Evolutionary conservation across 2,329 filamentous ascomycete species (phyloP).

Genomic region (Fusarium musae): DNA sequence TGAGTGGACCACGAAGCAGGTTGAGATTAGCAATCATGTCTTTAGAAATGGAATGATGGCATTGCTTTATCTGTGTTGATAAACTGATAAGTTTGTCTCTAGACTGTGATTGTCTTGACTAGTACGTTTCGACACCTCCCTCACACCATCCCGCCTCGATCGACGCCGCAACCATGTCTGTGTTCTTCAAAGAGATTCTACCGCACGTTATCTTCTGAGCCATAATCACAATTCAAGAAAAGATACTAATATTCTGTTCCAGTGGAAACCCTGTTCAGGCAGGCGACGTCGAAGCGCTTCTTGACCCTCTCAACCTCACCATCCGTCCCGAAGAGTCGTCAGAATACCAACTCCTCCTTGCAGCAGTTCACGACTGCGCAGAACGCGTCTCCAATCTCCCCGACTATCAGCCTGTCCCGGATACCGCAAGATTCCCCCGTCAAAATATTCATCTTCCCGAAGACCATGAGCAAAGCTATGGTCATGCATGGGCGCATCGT

Average conservation of each 20-base stretch:
- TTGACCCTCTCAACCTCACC: slow-evolving; percentile 51
- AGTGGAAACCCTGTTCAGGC: slow-evolving; percentile 55
- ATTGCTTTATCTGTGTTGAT: not conserved
- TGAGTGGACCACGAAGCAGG: not conserved
- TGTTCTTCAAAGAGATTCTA: slow-evolving; percentile 54
- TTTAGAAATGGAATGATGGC: not conserved
- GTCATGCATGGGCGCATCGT: slow-evolving; percentile 62
- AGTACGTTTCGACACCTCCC: not conserved
- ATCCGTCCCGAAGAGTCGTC: slow-evolving; percentile 51
- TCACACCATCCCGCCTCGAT: not conserved
- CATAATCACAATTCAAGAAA: rapidly evolving
- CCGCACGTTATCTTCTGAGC: slow-evolving; percentile 28
- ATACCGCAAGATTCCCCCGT: slow-evolving; percentile 57
- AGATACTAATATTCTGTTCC: not conserved
- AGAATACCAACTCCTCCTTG: slow-evolving; percentile 60
- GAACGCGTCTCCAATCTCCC: slow-evolving; percentile 56
- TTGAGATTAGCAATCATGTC: not conserved
- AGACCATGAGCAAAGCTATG: slow-evolving; percentile 55
- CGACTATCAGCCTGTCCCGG: slow-evolving; percentile 58
- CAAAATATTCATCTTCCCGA: slow-evolving; percentile 54
- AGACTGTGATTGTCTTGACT: not conserved
- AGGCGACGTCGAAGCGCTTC: slow-evolving; percentile 52
- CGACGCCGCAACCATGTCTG: slow-evolving; percentile 47
- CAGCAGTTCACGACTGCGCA: slow-evolving; percentile 63
- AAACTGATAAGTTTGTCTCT: not conserved